phyloP scores from a whole-genome alignment of 306 rosid species.

The Pyrus communis region DNA sequence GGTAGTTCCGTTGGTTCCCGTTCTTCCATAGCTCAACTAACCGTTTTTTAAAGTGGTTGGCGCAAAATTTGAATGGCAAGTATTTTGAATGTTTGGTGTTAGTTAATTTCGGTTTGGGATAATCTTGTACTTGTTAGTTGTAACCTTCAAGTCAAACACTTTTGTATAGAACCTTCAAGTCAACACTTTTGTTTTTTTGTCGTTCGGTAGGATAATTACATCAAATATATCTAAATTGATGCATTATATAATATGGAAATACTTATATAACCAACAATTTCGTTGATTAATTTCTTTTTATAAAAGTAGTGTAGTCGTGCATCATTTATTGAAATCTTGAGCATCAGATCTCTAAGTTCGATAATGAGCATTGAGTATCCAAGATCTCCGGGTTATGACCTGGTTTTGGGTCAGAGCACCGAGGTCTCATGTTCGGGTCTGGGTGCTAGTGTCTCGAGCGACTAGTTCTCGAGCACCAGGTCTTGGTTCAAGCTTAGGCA shows the following conservation, averaged over 20 bases:
- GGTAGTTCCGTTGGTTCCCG: background rate
- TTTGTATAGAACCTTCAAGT: background rate
- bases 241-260: background rate
- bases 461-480: too few species aligned
- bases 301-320: background rate
- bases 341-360: too few species aligned
- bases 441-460: accelerated
- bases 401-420: too few species aligned
- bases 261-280: too few species aligned
- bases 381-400: too few species aligned
- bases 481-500: too few species aligned
- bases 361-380: too few species aligned
- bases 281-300: background rate
- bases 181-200: background rate
- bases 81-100: constrained; percentile 34
- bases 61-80: constrained; percentile 22
- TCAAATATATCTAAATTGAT: too few species aligned
- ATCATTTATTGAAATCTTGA: background rate
- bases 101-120: background rate
- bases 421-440: too few species aligned
- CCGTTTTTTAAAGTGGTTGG: constrained; percentile 17
- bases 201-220: background rate
- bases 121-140: background rate
- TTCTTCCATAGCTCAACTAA: constrained; percentile 18
- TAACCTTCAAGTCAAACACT: background rate